Base-by-base conservation (phyloP, 176 grass and related monocot genomes). In the Eragrostis nindensis region DNA sequence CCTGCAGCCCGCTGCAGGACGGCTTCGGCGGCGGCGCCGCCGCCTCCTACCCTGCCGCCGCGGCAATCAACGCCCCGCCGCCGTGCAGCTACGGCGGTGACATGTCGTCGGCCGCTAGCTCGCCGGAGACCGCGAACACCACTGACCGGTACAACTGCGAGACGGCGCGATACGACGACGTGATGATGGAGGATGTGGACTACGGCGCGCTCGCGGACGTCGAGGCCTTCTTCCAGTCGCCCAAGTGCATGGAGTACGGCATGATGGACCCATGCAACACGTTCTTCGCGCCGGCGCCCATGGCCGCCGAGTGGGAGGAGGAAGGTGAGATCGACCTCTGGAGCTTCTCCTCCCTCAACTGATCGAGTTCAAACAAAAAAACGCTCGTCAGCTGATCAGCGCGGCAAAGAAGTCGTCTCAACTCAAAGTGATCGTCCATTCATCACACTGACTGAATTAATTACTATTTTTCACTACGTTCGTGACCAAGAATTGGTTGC, bases 171-270 rank as follows among this genome's bases (percentile, higher is more conserved):
- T 63, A 70, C 54, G 62, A 43, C 75, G 43, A 22, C 50, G n/a
- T 63, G 62, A 19, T 57, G 53, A 11, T 48, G 25, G 68, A 22
- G 30, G 74, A 76, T 60, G 77, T 81, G 41, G 87, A 89, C 80
- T 60, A 71, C 57, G 83, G 60, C 40, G 80, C 89, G 53, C 87
- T 94, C 42, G 78, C 84, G 15, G 92, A 94, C 87, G 57, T 96
- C 57, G 93, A 99, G 3, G 89, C 92, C 41, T 93, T 93, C 83
- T 93, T 96, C 85, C 97, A 85, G 82, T 99, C 97, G 39, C 91
- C 97, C 15, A 99, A 90, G 91, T 97, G 92, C 87, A 86, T 94
- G 87, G 94, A 97, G 61, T 85, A 87, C 64, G 70, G 53, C 79
- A 92, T 87, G 89, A 86, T 95, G 74, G 92, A 91, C 80, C 80